These are phyloP conservation scores for Vigna mungo DNA, from an alignment of 306 rosid genomes.

Conservation along the genomic window DNA sequence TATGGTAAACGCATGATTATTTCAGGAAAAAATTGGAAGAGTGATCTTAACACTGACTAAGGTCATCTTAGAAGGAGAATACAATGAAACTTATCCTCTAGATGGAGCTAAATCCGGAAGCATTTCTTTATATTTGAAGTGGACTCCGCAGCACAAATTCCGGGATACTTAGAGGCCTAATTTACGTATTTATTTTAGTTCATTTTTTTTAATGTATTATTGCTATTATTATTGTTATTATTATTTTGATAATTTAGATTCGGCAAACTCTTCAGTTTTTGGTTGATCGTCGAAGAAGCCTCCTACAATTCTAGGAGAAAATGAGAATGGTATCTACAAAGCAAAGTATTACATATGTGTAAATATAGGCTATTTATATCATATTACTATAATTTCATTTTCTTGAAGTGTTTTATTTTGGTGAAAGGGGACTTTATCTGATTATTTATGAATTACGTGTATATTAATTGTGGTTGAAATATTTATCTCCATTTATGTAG, in stretches of 20 bases:
- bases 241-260: slow-evolving; percentile 29
- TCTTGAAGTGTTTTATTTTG: background rate
- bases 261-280: background rate
- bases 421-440: background rate
- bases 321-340: slow-evolving; percentile 15
- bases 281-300: slow-evolving; percentile 3
- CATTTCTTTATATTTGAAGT: slow-evolving; percentile 62
- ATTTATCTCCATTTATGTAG: background rate
- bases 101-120: slow-evolving; percentile 81
- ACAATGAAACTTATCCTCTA: slow-evolving; percentile 56
- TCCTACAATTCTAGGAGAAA: background rate
- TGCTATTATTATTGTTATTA: background rate
- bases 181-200: background rate
- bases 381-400: background rate
- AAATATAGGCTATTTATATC: slow-evolving; percentile 6
- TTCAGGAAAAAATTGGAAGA: slow-evolving; percentile 81
- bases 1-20: slow-evolving; percentile 14
- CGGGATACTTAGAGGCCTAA: slow-evolving; percentile 49
- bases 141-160: slow-evolving; percentile 71
- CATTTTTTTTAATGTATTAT: background rate
- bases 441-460: background rate
- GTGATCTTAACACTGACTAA: slow-evolving; percentile 82
- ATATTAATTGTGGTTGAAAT: background rate
- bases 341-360: slow-evolving; percentile 6
- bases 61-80: slow-evolving; percentile 77